phyloP scores from a whole-genome alignment of 2,329 filamentous ascomycete species.

The Talaromyces sp. region DNA sequence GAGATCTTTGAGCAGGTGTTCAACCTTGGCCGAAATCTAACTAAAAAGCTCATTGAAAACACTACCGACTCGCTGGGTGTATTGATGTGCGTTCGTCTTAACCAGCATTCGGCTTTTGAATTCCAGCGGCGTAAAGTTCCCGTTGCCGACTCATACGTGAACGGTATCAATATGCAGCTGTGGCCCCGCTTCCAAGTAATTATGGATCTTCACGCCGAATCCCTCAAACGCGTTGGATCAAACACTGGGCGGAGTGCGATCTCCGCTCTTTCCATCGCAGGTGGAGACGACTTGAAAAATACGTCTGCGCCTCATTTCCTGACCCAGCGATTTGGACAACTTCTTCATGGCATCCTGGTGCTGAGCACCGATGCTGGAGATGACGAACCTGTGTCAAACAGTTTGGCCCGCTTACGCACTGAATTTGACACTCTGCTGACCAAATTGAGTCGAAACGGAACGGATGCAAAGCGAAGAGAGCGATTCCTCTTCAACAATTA shows the following conservation, averaged over 20 bases:
- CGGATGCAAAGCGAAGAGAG: slow-evolving; percentile 77
- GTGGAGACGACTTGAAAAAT: slow-evolving; percentile 46
- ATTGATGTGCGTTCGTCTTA: slow-evolving; percentile 87
- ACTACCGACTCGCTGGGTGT: slow-evolving; percentile 84
- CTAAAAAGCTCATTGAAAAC: slow-evolving; percentile 73
- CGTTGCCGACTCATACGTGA: slow-evolving; percentile 86
- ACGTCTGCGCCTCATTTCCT: slow-evolving; percentile 78
- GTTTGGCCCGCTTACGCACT: slow-evolving; percentile 71
- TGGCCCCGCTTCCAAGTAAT: slow-evolving; percentile 95
- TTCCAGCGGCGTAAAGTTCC: slow-evolving; percentile 89
- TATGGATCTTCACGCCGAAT: slow-evolving; percentile 92
- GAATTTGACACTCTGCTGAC: slow-evolving; percentile 84
- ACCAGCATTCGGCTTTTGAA: slow-evolving; percentile 92
- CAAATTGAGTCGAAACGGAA: slow-evolving; percentile 74
- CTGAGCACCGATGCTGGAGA: slow-evolving; percentile 90
- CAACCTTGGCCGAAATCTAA: slow-evolving; percentile 75
- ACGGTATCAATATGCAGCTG: slow-evolving; percentile 90
- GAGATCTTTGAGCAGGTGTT: slow-evolving; percentile 92
- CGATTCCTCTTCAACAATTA: slow-evolving; percentile 96
- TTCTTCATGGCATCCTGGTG: slow-evolving; percentile 79
- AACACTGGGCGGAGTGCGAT: slow-evolving; percentile 52
- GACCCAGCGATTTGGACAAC: slow-evolving; percentile 93
- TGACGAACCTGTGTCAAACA: slow-evolving; percentile 87
- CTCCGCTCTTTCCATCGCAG: slow-evolving; percentile 58
- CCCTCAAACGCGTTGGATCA: slow-evolving; percentile 64